Conservation (phyloP, 2,329 filamentous ascomycete species). For the Aspergillus ruber region DNA sequence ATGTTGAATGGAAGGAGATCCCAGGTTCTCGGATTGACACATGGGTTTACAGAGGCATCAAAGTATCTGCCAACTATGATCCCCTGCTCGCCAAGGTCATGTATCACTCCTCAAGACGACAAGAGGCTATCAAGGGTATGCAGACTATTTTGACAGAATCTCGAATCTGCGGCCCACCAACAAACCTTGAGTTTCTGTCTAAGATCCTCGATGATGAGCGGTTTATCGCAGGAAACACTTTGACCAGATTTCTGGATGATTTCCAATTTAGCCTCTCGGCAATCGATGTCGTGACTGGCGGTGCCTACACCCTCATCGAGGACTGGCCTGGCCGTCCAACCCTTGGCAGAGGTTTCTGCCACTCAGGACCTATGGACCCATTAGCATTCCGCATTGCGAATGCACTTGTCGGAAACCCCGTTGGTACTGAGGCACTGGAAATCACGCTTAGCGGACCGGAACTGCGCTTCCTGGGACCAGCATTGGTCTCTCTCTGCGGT, state of each 20-base stretch:
- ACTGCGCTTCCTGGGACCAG: constrained; percentile 49
- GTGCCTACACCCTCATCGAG: constrained; percentile 54
- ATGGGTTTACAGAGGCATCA: constrained; percentile 55
- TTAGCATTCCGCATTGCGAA: constrained; percentile 55
- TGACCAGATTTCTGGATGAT: constrained; percentile 50
- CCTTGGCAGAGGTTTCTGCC: constrained; percentile 53
- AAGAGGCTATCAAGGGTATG: constrained; percentile 42
- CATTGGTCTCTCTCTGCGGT: constrained; percentile 53
- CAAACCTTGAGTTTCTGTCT: constrained; percentile 52
- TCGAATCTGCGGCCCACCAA: constrained; percentile 48
- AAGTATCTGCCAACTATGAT: constrained; percentile 53
- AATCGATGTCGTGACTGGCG: constrained; percentile 52
- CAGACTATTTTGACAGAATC: constrained; percentile 39
- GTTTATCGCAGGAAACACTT: constrained; percentile 47
- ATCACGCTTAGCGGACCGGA: constrained; percentile 57
- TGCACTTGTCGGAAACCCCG: constrained; percentile 51
- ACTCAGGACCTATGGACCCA: constrained; percentile 57
- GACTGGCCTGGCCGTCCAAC: constrained; percentile 53
- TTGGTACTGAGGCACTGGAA: constrained; percentile 50
- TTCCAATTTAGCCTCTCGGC: constrained; percentile 47
- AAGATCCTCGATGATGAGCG: constrained; percentile 42
- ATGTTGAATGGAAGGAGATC: constrained; percentile 49
- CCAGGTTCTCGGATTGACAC: constrained; percentile 54
- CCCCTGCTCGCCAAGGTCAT: constrained; percentile 56
- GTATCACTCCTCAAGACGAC: constrained; percentile 41